Conservation (phyloP, 108 stramenopile genomes). For the Cylindrotheca closterium region DNA sequence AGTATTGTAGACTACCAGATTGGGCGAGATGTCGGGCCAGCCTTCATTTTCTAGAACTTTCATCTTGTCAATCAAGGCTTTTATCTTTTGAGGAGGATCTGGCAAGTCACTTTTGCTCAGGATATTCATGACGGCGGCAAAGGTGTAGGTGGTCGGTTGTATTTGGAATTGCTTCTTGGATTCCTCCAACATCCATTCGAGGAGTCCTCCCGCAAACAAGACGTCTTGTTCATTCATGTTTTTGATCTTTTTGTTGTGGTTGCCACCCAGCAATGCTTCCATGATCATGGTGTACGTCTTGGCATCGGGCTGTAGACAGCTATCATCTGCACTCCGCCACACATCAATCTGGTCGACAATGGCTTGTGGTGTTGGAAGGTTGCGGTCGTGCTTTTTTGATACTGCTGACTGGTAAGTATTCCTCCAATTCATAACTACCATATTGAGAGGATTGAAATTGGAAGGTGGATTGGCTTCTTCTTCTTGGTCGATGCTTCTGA, state of each 20-base stretch:
- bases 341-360: not conserved
- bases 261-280: slow-evolving; percentile 7
- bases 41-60: slow-evolving; percentile 29
- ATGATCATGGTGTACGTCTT: slow-evolving; percentile 13
- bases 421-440: slow-evolving; percentile 5
- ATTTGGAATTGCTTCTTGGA: slow-evolving; percentile 14
- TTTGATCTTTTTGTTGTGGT: not conserved
- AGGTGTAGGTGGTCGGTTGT: slow-evolving; percentile 17
- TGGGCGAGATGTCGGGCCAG: slow-evolving; percentile 25
- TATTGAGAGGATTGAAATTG: slow-evolving; percentile 7
- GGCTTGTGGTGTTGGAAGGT: not conserved
- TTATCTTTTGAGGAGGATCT: slow-evolving; percentile 14
- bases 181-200: slow-evolving; percentile 26
- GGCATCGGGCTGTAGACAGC: not conserved
- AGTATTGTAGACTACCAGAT: slow-evolving; percentile 32
- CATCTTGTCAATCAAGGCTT: slow-evolving; percentile 19
- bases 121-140: slow-evolving; percentile 26
- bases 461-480: not conserved
- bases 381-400: not conserved
- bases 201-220: slow-evolving; percentile 16
- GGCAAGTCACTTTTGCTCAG: slow-evolving; percentile 10
- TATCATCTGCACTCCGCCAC: not conserved
- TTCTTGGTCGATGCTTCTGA: not conserved
- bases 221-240: slow-evolving; percentile 1
- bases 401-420: too few species aligned